Evolutionary conservation across 2,329 filamentous ascomycete species (phyloP).

Genomic region (Orbilia oligospora): DNA sequence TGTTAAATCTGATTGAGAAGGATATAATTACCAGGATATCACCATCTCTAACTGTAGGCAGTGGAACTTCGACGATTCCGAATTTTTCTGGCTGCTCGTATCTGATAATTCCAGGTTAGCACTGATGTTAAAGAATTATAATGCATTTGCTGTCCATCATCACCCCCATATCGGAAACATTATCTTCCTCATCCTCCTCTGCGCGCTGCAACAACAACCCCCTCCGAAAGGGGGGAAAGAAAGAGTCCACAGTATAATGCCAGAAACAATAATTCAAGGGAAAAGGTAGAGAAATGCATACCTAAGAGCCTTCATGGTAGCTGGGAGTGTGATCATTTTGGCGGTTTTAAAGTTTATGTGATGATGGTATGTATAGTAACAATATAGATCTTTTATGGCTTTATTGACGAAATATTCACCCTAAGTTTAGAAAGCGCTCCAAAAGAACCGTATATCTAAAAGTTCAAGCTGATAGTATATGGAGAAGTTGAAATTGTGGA

Average conservation of each 20-base stretch:
- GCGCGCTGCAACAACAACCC: not conserved
- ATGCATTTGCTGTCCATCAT: conserved; percentile 27
- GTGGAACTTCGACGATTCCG: conserved; percentile 75
- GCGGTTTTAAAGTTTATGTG: not conserved
- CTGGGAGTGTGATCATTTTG: conserved; percentile 68
- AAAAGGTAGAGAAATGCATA: conserved; percentile 65
- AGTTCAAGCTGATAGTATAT: conserved; percentile 2
- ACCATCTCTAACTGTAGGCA: conserved; percentile 74
- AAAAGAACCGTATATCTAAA: conserved; percentile 5
- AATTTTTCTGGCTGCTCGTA: conserved; percentile 76
- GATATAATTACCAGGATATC: conserved; percentile 71
- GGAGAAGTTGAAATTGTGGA: not conserved
- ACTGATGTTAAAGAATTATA: not conserved
- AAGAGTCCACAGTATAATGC: conserved; percentile 1
- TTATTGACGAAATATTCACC: not conserved
- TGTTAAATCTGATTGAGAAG: not conserved
- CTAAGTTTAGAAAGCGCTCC: not conserved
- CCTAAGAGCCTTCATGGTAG: conserved; percentile 76
- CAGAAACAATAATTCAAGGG: conserved; percentile 15
- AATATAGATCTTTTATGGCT: not conserved
- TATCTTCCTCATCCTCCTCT: not conserved
- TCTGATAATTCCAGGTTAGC: conserved; percentile 64
- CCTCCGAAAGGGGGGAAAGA: not conserved
- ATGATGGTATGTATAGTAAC: conserved; percentile 5
- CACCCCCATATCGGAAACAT: conserved; percentile 57